Conservation (phyloP, 768 basidiomycete genomes). For the Lepiota venenata region DNA sequence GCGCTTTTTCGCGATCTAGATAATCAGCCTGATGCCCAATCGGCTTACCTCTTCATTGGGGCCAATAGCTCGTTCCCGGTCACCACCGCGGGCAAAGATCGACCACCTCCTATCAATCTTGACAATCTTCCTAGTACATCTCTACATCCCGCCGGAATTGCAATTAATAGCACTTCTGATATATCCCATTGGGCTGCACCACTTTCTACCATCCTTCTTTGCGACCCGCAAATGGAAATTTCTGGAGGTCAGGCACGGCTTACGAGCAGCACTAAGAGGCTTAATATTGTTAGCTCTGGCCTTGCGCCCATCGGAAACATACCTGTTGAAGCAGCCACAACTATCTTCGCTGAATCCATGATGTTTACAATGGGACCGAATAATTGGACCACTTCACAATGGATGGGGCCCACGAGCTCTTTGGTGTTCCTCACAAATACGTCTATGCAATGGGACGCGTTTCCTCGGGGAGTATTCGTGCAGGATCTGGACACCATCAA, state of each 20-base stretch:
- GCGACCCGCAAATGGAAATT: not conserved
- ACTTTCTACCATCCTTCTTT: not conserved
- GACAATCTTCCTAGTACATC: not conserved
- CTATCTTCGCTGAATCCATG: not conserved
- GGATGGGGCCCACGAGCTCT: not conserved
- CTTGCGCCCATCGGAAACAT: not conserved
- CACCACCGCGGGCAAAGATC: not conserved
- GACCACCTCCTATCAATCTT: not conserved
- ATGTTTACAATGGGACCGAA: not conserved
- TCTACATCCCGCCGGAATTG: not conserved
- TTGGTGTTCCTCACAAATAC: not conserved
- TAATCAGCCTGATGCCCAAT: not conserved
- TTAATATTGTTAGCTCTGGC: not conserved
- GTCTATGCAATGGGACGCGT: not conserved
- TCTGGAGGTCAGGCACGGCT: slow-evolving; percentile 2
- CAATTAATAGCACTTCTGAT: not conserved
- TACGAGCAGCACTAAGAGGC: not conserved
- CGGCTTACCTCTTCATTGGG: not conserved
- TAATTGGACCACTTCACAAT: not conserved
- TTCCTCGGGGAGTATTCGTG: not conserved
- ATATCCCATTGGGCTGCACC: not conserved
- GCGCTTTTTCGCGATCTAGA: slow-evolving; percentile 1
- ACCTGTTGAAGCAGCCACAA: not conserved
- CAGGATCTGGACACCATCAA: not conserved
- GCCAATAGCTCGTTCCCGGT: not conserved